Evolutionary conservation across 768 basidiomycete genomes (phyloP).

Genomic region (Leccinum boreale): DNA sequence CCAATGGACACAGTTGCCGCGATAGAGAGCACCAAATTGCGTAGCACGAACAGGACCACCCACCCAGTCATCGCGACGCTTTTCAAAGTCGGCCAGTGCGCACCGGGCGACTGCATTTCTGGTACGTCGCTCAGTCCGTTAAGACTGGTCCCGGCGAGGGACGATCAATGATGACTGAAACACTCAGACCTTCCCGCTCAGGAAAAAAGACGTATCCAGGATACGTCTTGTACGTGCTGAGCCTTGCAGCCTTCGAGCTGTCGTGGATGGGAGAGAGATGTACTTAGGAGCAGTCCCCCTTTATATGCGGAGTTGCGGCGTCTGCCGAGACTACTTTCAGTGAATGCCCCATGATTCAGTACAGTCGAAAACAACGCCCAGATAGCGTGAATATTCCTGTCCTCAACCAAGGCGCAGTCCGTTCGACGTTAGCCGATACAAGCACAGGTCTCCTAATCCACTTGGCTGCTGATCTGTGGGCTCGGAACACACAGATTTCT

Average conservation of each 20-base stretch:
- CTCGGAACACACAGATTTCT: no score
- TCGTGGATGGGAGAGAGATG: background rate
- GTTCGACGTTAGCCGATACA: no score
- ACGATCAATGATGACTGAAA: constrained; percentile 27
- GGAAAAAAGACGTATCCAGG: constrained; percentile 15
- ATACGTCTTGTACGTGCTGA: constrained; percentile 25
- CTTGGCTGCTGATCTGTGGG: no score
- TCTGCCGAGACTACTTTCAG: background rate
- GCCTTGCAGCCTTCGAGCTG: constrained; percentile 30
- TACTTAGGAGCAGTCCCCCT: background rate
- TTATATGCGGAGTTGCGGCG: background rate
- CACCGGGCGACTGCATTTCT: constrained; percentile 24
- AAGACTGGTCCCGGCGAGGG: constrained; percentile 27
- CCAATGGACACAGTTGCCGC: constrained; percentile 13
- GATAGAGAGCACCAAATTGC: constrained; percentile 18
- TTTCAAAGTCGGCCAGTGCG: constrained; percentile 25
- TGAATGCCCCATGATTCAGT: no score
- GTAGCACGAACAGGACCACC: background rate
- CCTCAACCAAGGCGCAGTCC: no score
- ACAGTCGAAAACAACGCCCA: no score
- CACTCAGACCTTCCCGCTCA: constrained; percentile 36
- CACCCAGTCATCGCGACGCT: constrained; percentile 26
- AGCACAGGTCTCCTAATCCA: no score
- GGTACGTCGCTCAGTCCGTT: constrained; percentile 26
- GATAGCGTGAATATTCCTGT: no score